Percentiles rank a stretch among this genome's conserved stretches.
phyloP scores from a whole-genome alignment of 371 early-diverging fungal genomes.

The Coemansia sp. region DNA sequence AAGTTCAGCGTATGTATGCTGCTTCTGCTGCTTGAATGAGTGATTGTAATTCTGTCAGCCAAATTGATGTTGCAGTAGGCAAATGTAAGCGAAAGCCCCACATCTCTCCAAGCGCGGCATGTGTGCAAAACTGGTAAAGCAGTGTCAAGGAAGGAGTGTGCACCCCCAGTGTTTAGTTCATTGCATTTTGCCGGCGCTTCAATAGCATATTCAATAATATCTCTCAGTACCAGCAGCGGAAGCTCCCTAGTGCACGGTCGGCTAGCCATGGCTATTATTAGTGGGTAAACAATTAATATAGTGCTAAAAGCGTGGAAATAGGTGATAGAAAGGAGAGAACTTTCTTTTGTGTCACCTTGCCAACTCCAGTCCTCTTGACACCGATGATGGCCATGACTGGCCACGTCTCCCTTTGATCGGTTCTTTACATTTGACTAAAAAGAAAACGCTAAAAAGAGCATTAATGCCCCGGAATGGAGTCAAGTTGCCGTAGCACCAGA shows the following conservation, averaged over 20 bases:
- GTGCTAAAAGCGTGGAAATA: no score
- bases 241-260: not conserved
- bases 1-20: not conserved
- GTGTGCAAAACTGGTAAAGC: not conserved
- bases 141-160: not conserved
- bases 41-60: not conserved
- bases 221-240: not conserved
- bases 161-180: not conserved
- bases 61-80: not conserved
- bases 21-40: not conserved
- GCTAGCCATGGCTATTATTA: no score
- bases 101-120: not conserved
- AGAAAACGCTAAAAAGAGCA: no score
- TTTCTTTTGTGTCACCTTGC: no score
- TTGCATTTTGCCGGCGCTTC: not conserved
- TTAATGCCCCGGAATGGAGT: no score
- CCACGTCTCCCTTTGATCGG: no score
- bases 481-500: no score
- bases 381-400: no score
- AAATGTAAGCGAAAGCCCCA: not conserved
- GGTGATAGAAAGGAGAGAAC: no score
- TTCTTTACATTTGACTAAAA: not conserved
- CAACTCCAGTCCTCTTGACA: no score
- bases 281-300: no score
- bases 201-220: not conserved